Conservation (phyloP, 345 rosid genomes). For the Alliaria petiolata region DNA sequence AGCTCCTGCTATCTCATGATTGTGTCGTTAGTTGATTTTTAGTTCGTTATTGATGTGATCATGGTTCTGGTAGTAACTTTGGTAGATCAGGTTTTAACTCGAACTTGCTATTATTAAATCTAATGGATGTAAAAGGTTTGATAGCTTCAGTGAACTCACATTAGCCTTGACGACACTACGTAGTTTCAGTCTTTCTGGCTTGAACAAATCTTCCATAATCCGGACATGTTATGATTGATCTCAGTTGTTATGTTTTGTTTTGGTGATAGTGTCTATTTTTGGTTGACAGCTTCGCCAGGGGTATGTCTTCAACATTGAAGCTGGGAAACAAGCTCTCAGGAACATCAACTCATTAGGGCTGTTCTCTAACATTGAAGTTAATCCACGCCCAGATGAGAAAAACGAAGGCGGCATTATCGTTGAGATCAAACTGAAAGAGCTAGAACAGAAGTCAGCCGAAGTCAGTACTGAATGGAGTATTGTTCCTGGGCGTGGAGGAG, state of each 20-base stretch:
- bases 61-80: neutral
- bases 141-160: neutral
- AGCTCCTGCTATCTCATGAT: no score
- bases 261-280: conserved; percentile 25
- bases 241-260: neutral
- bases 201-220: neutral
- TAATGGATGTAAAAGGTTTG: neutral
- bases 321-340: conserved; percentile 87
- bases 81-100: neutral
- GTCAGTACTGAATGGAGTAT: conserved; percentile 98
- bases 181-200: neutral
- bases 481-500: conserved; percentile 98
- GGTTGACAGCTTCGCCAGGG: conserved; percentile 74
- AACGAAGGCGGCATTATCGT: conserved; percentile 95
- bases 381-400: conserved; percentile 95
- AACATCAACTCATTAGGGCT: conserved; percentile 79
- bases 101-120: neutral
- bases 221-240: neutral
- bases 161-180: neutral
- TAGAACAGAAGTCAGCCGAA: conserved; percentile 98
- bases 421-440: conserved; percentile 95
- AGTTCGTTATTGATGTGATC: neutral
- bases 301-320: conserved; percentile 86
- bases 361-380: conserved; percentile 94
- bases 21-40: neutral